Base-by-base conservation (phyloP, 108 stramenopile genomes). In the Fistulifera pelliculosa region DNA sequence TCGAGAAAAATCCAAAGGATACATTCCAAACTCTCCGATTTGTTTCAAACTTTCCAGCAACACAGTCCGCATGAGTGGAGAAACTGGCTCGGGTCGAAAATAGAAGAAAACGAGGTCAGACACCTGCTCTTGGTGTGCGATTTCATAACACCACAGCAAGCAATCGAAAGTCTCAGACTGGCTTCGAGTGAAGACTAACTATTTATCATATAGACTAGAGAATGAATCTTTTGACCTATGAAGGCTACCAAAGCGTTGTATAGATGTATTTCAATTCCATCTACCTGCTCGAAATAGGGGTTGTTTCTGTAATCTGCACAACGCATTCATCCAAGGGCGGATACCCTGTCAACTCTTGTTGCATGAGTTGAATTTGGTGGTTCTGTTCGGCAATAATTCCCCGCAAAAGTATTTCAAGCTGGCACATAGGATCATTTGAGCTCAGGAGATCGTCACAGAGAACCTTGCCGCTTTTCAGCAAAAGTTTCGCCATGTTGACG, bases 401-500 rank as follows among this genome's bases (percentile, higher is more conserved):
- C 6, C 74, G 60, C 13, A 90, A 49, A 94, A 60, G 7, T 49
- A 41, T n/a, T 64, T 57, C 69, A 85, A 60, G 38, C 66, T 39
- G 15, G 38, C 83, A 84, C 18, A 70, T 68, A 17, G 52, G 59
- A 42, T 31, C 50, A 47, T 68, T 59, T 51, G 66, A 59, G 22
- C 74, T 76, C n/a, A 58, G 50, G 47, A 71, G 42, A 49, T 75
- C 78, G 49, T 63, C 65, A 41, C 80, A 82, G 10, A 58, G 38
- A 1, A 78, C 23, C 12, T 57, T 67, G 23, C 56, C 65, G 4
- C 59, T 16, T 13, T 79, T 75, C 10, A 91, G 56, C 23, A 93
- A 58, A 8, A 76, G 48, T 65, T 90, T 93, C 13, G 90, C 90
- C 94, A 95, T 95, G 64, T 93, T 95, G 16, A 91, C 80, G 23